Evolutionary conservation across 805 yeast species (phyloP), one percentile per base, ranked within the genome.

Genomic region (Myxozyma neglecta): DNA sequence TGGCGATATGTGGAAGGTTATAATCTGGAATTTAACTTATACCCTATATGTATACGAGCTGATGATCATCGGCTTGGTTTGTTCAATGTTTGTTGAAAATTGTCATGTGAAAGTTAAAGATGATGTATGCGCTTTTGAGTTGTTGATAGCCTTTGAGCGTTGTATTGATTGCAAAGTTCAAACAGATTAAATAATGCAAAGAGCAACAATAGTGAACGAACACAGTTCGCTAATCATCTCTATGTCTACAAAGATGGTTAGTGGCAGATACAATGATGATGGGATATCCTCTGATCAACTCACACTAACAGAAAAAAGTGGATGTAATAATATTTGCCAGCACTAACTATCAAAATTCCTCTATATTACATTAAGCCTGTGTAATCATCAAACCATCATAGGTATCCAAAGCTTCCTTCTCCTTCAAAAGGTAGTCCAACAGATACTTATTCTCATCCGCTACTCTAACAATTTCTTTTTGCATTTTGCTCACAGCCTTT

Each of bases 391-490:
- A 11, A 29, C 39, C 40, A 29, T 51, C 55, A 29, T 51, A 51
- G 1, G 46, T 46, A 14, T 51, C 55, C 14, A 51, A 34, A 7
- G 49, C 43, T 16, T 43, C 44, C 32, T 45, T 53, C 32, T 53
- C 50, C 16, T 44, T 34, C 11, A 63, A 11, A 10, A 64, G 46
- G 32, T 64, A 64, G 16, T 52, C 10, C 43, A 65, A 36, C 45
- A 65, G 24, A 48, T 53, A 58, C 24, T 9, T 39, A 48, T 64
- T 65, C 52, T 57, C 61, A 46, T 64, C 68, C 40, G 67, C 39
- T 14, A 64, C 39, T 49, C 42, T 56, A 14, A 47, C 64, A 29
- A 64, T 5, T 8, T 64, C 68, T 32, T 43, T 47, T 24, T 57
- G 56, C 5, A 63, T 7, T 45, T 46, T 64, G 10, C 45, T 52